A percentile compares a stretch with the other conserved stretches of the same genome.
Conservation (phyloP, 202 grass and related monocot genomes). For the Eragrostis tef region DNA sequence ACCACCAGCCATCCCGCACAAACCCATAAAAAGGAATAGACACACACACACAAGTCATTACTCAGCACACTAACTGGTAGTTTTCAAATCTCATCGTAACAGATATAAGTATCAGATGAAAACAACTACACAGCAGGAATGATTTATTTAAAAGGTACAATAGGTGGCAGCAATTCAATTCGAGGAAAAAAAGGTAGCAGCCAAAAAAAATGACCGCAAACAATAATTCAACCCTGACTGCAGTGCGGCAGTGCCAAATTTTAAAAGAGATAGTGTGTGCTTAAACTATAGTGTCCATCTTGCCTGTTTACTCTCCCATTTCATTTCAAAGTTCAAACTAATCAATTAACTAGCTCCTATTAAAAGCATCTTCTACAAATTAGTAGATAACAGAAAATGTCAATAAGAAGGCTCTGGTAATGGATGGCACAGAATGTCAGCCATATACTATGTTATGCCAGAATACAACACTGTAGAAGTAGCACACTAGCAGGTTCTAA, state of each 20-base stretch:
- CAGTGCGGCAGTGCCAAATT: not conserved
- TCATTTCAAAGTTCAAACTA: not conserved
- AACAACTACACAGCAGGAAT: constrained; percentile 16
- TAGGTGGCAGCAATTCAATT: not conserved
- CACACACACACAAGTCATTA: constrained; percentile 63
- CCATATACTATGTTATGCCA: not conserved
- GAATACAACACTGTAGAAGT: not conserved
- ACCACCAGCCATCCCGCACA: constrained; percentile 62
- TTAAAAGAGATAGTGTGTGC: not conserved
- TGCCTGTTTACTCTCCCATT: not conserved
- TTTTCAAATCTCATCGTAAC: constrained; percentile 37
- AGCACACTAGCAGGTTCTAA: not conserved
- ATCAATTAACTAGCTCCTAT: not conserved
- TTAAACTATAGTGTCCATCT: not conserved
- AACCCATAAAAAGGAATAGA: constrained; percentile 65
- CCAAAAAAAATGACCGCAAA: not conserved
- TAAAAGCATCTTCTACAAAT: not conserved
- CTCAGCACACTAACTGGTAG: constrained; percentile 48
- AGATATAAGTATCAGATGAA: constrained; percentile 21
- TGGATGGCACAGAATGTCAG: not conserved
- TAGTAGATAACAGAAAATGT: not conserved
- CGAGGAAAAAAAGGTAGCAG: not conserved
- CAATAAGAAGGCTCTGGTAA: not conserved
- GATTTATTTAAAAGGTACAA: not conserved
- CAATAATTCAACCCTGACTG: not conserved